Base-by-base conservation (phyloP, 1,139 yeast genomes). In the Kluyveromyces marxianus region DNA sequence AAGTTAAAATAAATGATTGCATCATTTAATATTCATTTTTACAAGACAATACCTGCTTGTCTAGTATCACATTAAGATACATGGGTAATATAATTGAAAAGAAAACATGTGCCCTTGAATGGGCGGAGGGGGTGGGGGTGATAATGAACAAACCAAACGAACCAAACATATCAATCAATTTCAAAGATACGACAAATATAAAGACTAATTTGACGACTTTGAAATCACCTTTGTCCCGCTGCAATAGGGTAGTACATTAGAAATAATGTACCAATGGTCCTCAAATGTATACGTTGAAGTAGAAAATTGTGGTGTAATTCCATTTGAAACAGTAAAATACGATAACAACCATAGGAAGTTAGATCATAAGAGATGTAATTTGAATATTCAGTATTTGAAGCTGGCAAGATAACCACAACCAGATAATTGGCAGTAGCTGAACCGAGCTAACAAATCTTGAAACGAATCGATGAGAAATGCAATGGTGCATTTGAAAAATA, bases 121-220 rank as follows among this genome's bases (percentile, higher is more conserved):
- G 21, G 4, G 10, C 26, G 14, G 34, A 10, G 14, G 14, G 34
- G 34, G 8, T 7, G 14, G 31, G 31, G 34, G 14, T n/a, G 14
- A 21, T 1, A 32, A 32, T 35, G 8, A 27, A 7, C 21, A 27
- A 28, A 36, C 60, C 61, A 58, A 59, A 60, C 53, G 53, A 56
- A 58, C 53, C 63, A 56, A 59, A 59, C 65, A 50, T 59, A 50
- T 56, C 54, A 52, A 63, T 57, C 63, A 56, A 54, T 48, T 44
- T 44, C 42, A 21, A 6, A 36, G n/a, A 27, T 32, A 21, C 34
- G 4, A 28, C 21, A 24, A 28, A 26, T 35, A 30, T 30, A 14
- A 14, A 14, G 21, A 14, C 21, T 14, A 14, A 14, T 32, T 6
- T 4, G 5, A 10, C 34, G 14, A 10, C 14, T 32, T 14, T 10